Evolutionary conservation across 2,329 filamentous ascomycete species (phyloP), one percentile per base, ranked within the genome.

Genomic region (Sclerotinia spermophila): DNA sequence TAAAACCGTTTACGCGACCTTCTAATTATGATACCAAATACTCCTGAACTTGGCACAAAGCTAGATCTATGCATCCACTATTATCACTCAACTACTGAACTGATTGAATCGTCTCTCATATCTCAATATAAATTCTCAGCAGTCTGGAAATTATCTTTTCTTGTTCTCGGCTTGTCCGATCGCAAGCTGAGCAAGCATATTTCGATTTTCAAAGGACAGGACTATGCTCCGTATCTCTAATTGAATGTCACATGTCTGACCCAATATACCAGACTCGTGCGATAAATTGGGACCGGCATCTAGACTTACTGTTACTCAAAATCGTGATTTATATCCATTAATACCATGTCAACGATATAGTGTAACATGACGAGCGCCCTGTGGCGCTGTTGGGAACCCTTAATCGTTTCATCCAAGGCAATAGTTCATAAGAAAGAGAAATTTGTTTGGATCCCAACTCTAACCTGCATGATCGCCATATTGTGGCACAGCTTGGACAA

Each of bases 391-490:
- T 53, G n/a, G 35, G 45, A 38, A 30, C 45, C 33, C 27, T 44
- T 38, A 33, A 24, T n/a, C 30, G 66, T 62, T 68, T 68, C 66
- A 59, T 38, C 33, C 51, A n/a, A 55, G 24, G 40, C 21, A 38
- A 33, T n/a, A 6, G 38, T 19, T 42, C 8, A 58, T 30, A 21
- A 19, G 11, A 67, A 44, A 33, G 48, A 55, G 19, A n/a, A 53
- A 15, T 38, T 30, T 40, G 44, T 30, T 48, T 61, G 53, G 40
- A 68, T 62, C 42, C 13, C 42, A 61, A 40, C 35, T 30, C 35
- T 19, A 51, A 40, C 30, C n/a, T 68, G 55, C 55, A 62, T 68
- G 55, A 68, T 68, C 42, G 21, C 13, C 40, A 68, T 68, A 21
- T 30, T 44, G 30, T 38, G 66, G 40, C 40, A 51, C 61, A 15